Evolutionary conservation across 2,329 filamentous ascomycete genomes (phyloP).

Genomic region (Pseudocercospora eumusae): DNA sequence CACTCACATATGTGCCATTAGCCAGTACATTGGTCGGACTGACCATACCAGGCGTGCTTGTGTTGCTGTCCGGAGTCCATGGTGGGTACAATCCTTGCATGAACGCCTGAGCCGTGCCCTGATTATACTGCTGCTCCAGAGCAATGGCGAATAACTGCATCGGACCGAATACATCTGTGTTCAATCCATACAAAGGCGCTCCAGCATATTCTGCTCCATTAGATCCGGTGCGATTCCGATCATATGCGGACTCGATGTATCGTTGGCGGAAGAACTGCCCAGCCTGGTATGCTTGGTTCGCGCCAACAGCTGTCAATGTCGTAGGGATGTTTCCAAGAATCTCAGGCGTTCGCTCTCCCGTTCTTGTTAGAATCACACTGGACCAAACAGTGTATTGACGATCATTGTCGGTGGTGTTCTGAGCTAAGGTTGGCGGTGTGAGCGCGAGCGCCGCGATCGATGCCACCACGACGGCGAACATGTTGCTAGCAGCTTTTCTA

Average conservation of each 20-base stretch:
- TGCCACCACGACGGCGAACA: conserved; percentile 28
- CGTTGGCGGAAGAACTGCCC: conserved; percentile 55
- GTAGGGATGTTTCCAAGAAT: conserved; percentile 39
- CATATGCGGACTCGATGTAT: conserved; percentile 48
- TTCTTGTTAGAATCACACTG: conserved; percentile 56
- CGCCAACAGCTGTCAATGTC: conserved; percentile 56
- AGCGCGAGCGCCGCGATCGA: conserved; percentile 28
- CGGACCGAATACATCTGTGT: conserved; percentile 45
- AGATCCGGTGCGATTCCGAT: conserved; percentile 21
- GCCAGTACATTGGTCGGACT: conserved; percentile 47
- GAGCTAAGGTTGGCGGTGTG: conserved; percentile 22
- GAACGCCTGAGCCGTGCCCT: conserved; percentile 60
- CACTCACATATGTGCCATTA: conserved; percentile 46
- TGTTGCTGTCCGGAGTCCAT: conserved; percentile 35
- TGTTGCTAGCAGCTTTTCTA: conserved; percentile 15
- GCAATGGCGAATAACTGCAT: conserved; percentile 53
- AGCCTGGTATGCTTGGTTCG: conserved; percentile 54
- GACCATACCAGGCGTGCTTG: conserved; percentile 35
- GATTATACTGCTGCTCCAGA: conserved; percentile 50
- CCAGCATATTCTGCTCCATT: conserved; percentile 28
- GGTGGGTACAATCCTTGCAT: conserved; percentile 64
- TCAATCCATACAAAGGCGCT: conserved; percentile 50
- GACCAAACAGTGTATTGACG: conserved; percentile 45
- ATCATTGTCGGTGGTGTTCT: conserved; percentile 13
- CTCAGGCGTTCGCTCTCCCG: conserved; percentile 58